Evolutionary conservation across 2,329 filamentous ascomycete species (phyloP), one percentile per base, ranked within the genome.

Genomic region (Diaporthe australafricana): DNA sequence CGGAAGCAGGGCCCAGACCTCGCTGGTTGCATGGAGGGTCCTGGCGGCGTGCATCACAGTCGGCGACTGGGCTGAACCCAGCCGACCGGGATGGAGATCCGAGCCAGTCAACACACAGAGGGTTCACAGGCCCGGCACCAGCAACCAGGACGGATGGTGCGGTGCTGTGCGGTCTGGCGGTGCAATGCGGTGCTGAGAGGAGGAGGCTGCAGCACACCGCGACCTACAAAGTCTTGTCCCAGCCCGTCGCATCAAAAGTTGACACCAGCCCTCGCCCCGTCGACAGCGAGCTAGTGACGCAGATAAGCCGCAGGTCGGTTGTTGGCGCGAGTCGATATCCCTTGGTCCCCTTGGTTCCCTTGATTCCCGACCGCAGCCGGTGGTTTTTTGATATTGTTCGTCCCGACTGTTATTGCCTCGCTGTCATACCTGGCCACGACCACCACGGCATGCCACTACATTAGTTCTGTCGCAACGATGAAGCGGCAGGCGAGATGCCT

Each of bases 21-120:
- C 42, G 11, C 14, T 42, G 60, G 30, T n/a, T 38, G 30, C 60
- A 65, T 50, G 60, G 60, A 16, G 22, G 8, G 12, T 65, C 60
- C 60, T 65, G 60, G 57, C 57, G 60, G 60, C 60, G 20, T 65
- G 60, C 60, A 65, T 65, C 45, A 65, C 60, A 50, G 4, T 5
- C 30, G 30, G 4, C 60, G 60, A 65, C 60, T 65, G 60, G 60
- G 60, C 60, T 50, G 60, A 65, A 65, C 60, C 60, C 60, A 65
- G 60, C 60, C 48, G 42, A 32, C 60, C 60, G 45, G 60, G 60
- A 65, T 65, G 42, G 11, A 14, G 45, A 25, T 50, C 60, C 60
- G 60, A 50, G 60, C 60, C 60, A 65, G 60, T 65, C 60, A 65
- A 48, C 27, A 27, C 57, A 17, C 57, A 17, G 57, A 48, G 57